A percentile compares a stretch with the other conserved stretches of the same genome.
Conservation (phyloP, 2,329 filamentous ascomycete species). For the Neofusicoccum ribis region DNA sequence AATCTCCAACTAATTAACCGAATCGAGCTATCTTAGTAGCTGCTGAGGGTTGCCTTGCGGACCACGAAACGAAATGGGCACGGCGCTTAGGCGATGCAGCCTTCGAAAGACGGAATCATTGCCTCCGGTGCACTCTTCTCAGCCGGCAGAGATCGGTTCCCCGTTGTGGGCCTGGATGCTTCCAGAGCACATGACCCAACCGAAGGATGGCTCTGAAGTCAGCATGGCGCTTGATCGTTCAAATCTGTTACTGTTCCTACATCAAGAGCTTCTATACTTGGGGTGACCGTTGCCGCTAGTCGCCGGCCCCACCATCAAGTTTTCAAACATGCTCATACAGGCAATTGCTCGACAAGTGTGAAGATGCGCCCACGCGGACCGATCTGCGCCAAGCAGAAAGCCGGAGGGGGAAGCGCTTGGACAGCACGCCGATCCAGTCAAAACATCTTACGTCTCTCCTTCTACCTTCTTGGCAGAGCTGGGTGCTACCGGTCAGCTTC, state of each 20-base stretch:
- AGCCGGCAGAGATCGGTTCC: not conserved
- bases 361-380: not conserved
- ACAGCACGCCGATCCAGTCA: not conserved
- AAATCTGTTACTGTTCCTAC: not conserved
- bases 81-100: not conserved
- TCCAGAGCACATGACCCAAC: not conserved
- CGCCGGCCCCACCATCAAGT: not conserved
- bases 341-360: not conserved
- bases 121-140: not conserved
- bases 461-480: not conserved
- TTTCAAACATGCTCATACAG: not conserved
- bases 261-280: slow-evolving; percentile 7
- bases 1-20: not conserved
- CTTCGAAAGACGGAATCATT: not conserved
- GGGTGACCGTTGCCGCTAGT: not conserved
- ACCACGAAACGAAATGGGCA: not conserved
- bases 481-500: not conserved
- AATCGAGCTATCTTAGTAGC: not conserved
- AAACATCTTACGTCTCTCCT: not conserved
- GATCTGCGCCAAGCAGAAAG: not conserved
- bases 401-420: not conserved
- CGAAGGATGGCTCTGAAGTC: not conserved
- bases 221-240: not conserved
- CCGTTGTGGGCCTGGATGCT: not conserved
- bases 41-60: not conserved